These are phyloP conservation scores for Blastomyces gilchristii DNA, from an alignment of 2,329 filamentous ascomycete species.

Conservation along the genomic window DNA sequence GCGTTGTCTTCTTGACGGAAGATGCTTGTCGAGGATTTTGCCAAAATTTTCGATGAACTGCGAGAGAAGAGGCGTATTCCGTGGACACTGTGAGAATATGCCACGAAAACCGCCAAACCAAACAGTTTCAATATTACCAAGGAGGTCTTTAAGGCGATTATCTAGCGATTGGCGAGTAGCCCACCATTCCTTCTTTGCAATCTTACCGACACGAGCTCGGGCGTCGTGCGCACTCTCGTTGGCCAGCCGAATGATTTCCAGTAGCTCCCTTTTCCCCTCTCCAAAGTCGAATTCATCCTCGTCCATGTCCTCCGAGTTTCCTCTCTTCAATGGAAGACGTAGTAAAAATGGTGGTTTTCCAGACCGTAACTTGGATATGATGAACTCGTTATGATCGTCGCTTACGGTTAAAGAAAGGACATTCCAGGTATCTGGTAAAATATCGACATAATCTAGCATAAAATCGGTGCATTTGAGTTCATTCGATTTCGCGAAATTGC, in stretches of 20 bases:
- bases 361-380: slow-evolving; percentile 72
- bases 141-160: slow-evolving; percentile 60
- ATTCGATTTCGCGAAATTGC: slow-evolving; percentile 14
- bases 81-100: slow-evolving; percentile 69
- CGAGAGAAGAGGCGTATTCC: slow-evolving; percentile 54
- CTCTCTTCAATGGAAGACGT: slow-evolving; percentile 71
- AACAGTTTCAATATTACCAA: slow-evolving; percentile 77
- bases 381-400: slow-evolving; percentile 72
- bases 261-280: slow-evolving; percentile 66
- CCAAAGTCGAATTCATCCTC: slow-evolving; percentile 74
- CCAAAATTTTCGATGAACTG: slow-evolving; percentile 71
- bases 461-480: slow-evolving; percentile 50
- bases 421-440: slow-evolving; percentile 73
- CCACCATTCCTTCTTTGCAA: slow-evolving; percentile 81
- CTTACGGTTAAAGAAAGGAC: slow-evolving; percentile 77
- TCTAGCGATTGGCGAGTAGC: slow-evolving; percentile 72
- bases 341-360: slow-evolving; percentile 73
- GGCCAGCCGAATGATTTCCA: slow-evolving; percentile 69
- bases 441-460: slow-evolving; percentile 71
- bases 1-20: slow-evolving; percentile 66
- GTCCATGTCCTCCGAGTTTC: slow-evolving; percentile 69
- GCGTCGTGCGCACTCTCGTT: slow-evolving; percentile 73
- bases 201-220: slow-evolving; percentile 61
- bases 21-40: slow-evolving; percentile 66
- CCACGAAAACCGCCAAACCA: slow-evolving; percentile 95